Evolutionary conservation across 192 early-diverging fungal genomes (phyloP).

Genomic region (Coemansia furcata): DNA sequence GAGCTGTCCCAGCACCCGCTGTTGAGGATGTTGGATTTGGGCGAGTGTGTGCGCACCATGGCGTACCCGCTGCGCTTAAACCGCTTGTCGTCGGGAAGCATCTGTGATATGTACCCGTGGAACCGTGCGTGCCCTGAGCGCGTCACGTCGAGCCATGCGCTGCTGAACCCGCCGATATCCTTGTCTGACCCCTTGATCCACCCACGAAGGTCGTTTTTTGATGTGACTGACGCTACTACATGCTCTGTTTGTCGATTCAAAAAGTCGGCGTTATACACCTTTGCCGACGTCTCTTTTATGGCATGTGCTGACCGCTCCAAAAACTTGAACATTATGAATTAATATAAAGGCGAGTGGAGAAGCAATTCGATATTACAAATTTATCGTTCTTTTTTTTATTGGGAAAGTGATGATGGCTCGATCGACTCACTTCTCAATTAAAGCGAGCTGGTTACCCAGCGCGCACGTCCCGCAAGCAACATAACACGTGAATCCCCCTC

Average conservation of each 20-base stretch:
- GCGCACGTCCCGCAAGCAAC: neutral
- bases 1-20: constrained; percentile 81
- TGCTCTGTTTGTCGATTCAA: constrained; percentile 69
- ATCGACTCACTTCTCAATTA: neutral
- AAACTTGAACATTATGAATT: constrained; percentile 20
- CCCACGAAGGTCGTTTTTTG: constrained; percentile 60
- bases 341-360: neutral
- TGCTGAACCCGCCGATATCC: constrained; percentile 85
- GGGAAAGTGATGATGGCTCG: neutral
- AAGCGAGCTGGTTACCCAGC: neutral
- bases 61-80: constrained; percentile 88
- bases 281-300: constrained; percentile 23
- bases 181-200: constrained; percentile 88
- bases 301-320: constrained; percentile 32
- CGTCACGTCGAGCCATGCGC: constrained; percentile 75
- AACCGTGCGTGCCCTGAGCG: constrained; percentile 64
- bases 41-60: constrained; percentile 77
- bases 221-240: constrained; percentile 65
- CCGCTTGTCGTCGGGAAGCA: constrained; percentile 69
- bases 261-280: constrained; percentile 38
- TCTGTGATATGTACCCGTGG: constrained; percentile 77
- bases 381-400: neutral
- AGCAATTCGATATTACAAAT: no score
- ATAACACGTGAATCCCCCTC: neutral
- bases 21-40: constrained; percentile 67